Conservation (phyloP, 192 early-diverging fungal species). For the Backusella parvicylindrica region DNA sequence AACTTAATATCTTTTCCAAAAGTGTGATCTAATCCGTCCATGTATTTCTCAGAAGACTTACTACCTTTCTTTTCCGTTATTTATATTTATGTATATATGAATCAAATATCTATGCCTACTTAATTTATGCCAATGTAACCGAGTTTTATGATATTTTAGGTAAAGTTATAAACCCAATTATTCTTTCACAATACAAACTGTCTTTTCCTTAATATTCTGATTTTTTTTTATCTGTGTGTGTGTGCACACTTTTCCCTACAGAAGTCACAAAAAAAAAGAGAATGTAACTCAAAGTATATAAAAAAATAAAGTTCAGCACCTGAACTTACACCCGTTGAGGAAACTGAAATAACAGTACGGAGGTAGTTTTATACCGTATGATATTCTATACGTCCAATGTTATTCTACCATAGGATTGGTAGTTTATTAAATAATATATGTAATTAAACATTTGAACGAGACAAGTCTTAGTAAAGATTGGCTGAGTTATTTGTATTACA, state of each 20-base stretch:
- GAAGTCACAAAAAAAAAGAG: background rate
- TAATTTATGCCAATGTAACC: background rate
- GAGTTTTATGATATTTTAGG: background rate
- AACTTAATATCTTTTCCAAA: background rate
- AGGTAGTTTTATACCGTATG: background rate
- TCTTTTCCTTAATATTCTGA: background rate
- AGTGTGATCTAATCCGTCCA: background rate
- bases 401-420: background rate
- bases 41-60: background rate
- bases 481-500: background rate
- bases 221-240: background rate
- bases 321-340: background rate
- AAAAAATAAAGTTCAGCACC: background rate
- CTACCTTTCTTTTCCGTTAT: background rate
- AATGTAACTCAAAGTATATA: constrained; percentile 1
- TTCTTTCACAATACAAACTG: background rate
- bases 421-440: background rate
- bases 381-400: background rate
- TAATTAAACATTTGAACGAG: background rate
- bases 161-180: background rate
- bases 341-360: background rate
- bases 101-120: background rate
- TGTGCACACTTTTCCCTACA: background rate
- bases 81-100: background rate
- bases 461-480: background rate